phyloP scores from a whole-genome alignment of 495 filamentous ascomycete species.

The Cercophora samala region DNA sequence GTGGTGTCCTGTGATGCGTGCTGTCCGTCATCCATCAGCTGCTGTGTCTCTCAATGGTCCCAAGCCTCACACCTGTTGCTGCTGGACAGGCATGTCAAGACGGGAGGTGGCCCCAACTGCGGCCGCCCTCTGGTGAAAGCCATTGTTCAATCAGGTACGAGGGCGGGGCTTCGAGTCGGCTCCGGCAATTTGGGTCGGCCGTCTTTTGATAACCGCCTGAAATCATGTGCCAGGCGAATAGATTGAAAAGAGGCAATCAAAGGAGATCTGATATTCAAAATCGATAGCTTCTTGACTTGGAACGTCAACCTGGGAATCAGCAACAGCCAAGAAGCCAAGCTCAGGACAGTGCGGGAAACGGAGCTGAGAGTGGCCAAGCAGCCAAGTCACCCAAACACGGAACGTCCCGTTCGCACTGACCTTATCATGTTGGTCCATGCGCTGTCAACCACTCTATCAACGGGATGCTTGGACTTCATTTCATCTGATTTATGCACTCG shows the following conservation, averaged over 20 bases:
- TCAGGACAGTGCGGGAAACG: constrained; percentile 1
- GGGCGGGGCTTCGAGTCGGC: not conserved
- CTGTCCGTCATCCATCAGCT: not conserved
- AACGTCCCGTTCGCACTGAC: constrained; percentile 12
- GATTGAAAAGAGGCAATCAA: not conserved
- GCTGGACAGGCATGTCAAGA: not conserved
- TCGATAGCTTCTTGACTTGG: constrained; percentile 1
- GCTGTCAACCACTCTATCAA: not conserved
- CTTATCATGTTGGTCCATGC: not conserved
- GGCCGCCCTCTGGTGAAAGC: not conserved
- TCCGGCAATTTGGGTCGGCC: constrained; percentile 14
- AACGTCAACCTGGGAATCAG: not conserved
- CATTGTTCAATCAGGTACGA: not conserved
- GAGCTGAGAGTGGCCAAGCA: not conserved
- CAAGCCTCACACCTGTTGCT: not conserved
- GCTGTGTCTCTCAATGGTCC: not conserved
- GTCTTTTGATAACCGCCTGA: constrained; percentile 12
- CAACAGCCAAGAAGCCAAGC: not conserved
- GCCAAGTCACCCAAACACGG: constrained; percentile 4
- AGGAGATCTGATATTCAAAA: not conserved
- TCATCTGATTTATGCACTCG: not conserved
- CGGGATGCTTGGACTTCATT: not conserved
- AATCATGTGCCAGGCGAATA: not conserved
- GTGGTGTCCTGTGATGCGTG: not conserved
- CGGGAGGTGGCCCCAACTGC: not conserved